These are phyloP conservation scores for Pseudocercospora vitis DNA, from an alignment of 2,329 filamentous ascomycete genomes.

Conservation along the genomic window DNA sequence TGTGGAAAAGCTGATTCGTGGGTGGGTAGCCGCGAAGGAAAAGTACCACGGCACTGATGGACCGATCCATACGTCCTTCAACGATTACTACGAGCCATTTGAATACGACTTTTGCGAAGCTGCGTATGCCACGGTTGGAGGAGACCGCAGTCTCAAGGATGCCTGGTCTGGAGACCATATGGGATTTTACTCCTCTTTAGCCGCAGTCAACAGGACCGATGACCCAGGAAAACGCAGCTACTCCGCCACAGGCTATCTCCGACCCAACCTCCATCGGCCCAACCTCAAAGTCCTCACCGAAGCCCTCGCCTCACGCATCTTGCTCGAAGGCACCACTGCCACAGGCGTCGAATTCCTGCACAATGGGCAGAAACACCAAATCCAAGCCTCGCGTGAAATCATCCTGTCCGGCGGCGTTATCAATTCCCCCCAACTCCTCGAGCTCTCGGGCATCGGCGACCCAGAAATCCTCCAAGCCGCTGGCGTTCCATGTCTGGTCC, in stretches of 20 bases:
- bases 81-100: constrained; percentile 41
- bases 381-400: constrained; percentile 43
- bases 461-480: constrained; percentile 49
- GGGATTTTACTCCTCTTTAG: constrained; percentile 37
- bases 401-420: constrained; percentile 51
- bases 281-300: constrained; percentile 39
- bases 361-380: constrained; percentile 38
- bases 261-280: constrained; percentile 32
- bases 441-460: constrained; percentile 57
- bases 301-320: constrained; percentile 31
- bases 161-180: constrained; percentile 38
- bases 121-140: constrained; percentile 36
- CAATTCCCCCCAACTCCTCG: constrained; percentile 54
- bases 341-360: constrained; percentile 46
- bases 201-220: constrained; percentile 36
- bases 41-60: constrained; percentile 39
- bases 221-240: constrained; percentile 37
- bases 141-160: constrained; percentile 34
- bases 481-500: constrained; percentile 49
- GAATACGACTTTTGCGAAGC: constrained; percentile 41
- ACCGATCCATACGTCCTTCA: constrained; percentile 40
- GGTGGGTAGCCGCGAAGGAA: constrained; percentile 31
- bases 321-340: constrained; percentile 33
- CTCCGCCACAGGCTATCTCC: constrained; percentile 37
- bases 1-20: too few species aligned